Percentiles rank a stretch among this genome's conserved stretches.
Conservation (phyloP, 2,329 filamentous ascomycete species). For the Pseudogymnoascus sp. region DNA sequence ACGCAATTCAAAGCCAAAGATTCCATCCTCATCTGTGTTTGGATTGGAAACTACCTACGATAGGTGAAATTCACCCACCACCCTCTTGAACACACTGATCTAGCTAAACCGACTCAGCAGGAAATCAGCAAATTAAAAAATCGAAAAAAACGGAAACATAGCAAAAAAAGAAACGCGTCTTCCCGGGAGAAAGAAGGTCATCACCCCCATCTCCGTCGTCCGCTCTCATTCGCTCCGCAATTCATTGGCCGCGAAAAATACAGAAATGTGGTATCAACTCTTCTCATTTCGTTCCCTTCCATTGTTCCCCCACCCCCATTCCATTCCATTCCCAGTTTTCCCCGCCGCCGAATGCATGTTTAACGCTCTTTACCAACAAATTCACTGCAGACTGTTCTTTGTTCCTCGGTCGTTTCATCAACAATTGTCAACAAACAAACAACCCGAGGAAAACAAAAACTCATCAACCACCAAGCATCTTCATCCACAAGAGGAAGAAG, state of each 20-base stretch:
- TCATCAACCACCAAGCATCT: not conserved
- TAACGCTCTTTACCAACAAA: not conserved
- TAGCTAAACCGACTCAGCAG: not conserved
- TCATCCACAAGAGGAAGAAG: not conserved
- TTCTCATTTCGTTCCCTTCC: not conserved
- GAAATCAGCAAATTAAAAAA: not conserved
- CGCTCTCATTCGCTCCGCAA: not conserved
- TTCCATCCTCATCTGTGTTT: not conserved
- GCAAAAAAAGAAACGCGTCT: not conserved
- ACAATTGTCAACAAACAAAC: not conserved
- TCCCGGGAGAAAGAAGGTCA: not conserved
- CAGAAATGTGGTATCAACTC: conserved; percentile 2
- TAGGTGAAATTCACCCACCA: not conserved
- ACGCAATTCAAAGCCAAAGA: not conserved
- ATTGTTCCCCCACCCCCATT: not conserved
- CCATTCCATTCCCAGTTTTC: not conserved
- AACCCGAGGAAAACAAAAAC: not conserved
- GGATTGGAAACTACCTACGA: not conserved
- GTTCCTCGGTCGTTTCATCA: not conserved
- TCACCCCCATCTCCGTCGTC: not conserved
- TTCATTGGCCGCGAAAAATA: not conserved
- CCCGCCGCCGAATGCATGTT: not conserved
- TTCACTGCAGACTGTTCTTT: not conserved
- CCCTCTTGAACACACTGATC: not conserved
- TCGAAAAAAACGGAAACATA: not conserved